Evolutionary conservation across 345 rosid genomes (phyloP).

Genomic region (Noccaea caerulescens): DNA sequence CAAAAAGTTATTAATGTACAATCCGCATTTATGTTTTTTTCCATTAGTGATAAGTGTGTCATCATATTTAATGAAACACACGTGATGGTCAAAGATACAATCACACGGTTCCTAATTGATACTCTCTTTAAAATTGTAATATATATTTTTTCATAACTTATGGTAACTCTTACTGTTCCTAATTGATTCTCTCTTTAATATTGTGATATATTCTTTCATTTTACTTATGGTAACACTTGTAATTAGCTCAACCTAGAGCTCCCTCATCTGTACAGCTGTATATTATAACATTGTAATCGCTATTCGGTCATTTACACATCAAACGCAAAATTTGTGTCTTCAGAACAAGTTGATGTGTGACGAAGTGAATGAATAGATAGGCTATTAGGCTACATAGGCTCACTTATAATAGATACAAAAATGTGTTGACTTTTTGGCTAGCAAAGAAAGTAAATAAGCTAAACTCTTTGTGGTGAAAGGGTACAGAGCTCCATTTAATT

Average conservation of each 20-base stretch:
- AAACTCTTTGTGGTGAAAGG: slow-evolving; percentile 30
- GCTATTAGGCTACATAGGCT: background rate
- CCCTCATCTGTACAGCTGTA: too few species aligned
- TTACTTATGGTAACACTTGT: too few species aligned
- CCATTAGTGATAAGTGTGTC: background rate
- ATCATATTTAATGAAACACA: background rate
- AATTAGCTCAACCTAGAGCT: too few species aligned
- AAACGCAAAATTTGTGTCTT: background rate
- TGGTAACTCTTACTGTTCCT: too few species aligned
- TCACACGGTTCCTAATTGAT: too few species aligned
- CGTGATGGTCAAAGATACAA: too few species aligned
- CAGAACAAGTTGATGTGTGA: slow-evolving; percentile 14
- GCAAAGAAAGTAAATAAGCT: slow-evolving; percentile 32
- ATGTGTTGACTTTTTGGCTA: slow-evolving; percentile 35
- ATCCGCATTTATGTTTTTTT: background rate
- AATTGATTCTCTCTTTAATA: too few species aligned
- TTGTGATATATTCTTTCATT: too few species aligned
- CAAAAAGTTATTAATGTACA: background rate
- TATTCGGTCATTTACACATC: too few species aligned
- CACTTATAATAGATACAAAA: slow-evolving; percentile 27
- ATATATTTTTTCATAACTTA: too few species aligned
- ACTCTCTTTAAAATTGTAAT: too few species aligned
- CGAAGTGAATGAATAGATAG: slow-evolving; percentile 30
- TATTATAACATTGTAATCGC: too few species aligned
- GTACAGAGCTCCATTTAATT: slow-evolving; percentile 15